These are phyloP conservation scores for Sporothrix euskadiensis DNA, from an alignment of 2,329 filamentous ascomycete species.

Conservation along the genomic window DNA sequence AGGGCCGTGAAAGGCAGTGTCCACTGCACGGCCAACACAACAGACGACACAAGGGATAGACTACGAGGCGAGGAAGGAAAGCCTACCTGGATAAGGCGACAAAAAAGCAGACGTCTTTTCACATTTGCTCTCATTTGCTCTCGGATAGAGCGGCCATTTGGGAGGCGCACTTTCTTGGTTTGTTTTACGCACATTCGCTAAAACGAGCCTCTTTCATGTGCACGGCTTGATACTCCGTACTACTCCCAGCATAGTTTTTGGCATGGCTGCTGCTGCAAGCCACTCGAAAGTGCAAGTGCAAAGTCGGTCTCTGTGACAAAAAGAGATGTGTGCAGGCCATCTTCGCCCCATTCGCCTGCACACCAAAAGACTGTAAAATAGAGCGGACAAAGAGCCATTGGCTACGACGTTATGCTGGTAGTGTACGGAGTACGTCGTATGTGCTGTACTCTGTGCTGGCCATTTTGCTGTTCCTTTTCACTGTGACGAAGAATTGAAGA, in stretches of 20 bases:
- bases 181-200: neutral
- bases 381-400: neutral
- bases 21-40: conserved; percentile 4
- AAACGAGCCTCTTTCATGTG: neutral
- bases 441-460: neutral
- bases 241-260: neutral
- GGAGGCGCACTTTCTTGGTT: neutral
- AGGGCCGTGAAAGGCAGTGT: neutral
- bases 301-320: neutral
- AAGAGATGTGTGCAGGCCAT: neutral
- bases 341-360: too few relatives aligned
- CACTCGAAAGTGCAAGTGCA: neutral
- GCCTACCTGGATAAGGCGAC: neutral
- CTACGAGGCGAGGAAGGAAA: neutral
- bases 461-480: neutral
- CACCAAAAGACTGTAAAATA: neutral
- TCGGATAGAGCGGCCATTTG: neutral
- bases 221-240: neutral
- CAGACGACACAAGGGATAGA: neutral
- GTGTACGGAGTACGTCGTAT: neutral
- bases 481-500: neutral
- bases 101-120: neutral
- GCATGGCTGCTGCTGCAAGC: neutral
- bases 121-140: neutral
- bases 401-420: neutral